Base-by-base conservation (phyloP, 108 stramenopile species). In the Craspedostauros australis region DNA sequence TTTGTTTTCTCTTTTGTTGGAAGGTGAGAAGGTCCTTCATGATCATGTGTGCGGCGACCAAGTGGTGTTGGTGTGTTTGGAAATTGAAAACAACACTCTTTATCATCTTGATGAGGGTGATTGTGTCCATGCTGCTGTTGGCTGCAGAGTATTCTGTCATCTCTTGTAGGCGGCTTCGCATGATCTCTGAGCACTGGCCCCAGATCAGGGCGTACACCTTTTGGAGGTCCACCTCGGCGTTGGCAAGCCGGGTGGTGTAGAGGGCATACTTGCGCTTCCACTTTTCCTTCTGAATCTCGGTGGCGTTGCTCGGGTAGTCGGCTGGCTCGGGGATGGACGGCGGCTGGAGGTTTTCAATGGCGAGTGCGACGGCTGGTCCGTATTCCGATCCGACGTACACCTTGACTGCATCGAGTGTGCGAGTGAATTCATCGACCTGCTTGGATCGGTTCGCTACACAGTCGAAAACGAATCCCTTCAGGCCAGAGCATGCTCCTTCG, bases 121-220 rank as follows among this genome's bases (percentile, higher is more conserved):
- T 31, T 9, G 21, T 51, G 20, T 67, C 39, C 11, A 25, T 9
- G 3, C 20, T 5, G 14, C 14, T n/a, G 14, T 4, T n/a, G 11
- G 52, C 31, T 11, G 29, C 23, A 4, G 19, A 8, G 27, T 27
- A 52, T 7, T 16, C 24, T 3, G 5, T 23, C 7, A 14, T n/a
- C 11, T 24, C 34, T 21, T 67, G 37, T 2, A 67, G 29, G 22
- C 52, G 40, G 7, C 23, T 6, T 25, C 25, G 16, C 18, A 60
- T 6, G 23, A 33, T 21, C 5, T 58, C 57, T 6, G 66, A 43
- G 26, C 66, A 67, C 27, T 67, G 66, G 9, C 66, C 66, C 20
- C n/a, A 15, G 2, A 67, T n/a, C 12, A 67, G 27, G 12, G 44
- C 4, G 22, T 29, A 57, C 15, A 31, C 20, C 19, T 45, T 44